Evolutionary conservation across 768 basidiomycete species (phyloP).

Genomic region (Tephrocybe sp.): DNA sequence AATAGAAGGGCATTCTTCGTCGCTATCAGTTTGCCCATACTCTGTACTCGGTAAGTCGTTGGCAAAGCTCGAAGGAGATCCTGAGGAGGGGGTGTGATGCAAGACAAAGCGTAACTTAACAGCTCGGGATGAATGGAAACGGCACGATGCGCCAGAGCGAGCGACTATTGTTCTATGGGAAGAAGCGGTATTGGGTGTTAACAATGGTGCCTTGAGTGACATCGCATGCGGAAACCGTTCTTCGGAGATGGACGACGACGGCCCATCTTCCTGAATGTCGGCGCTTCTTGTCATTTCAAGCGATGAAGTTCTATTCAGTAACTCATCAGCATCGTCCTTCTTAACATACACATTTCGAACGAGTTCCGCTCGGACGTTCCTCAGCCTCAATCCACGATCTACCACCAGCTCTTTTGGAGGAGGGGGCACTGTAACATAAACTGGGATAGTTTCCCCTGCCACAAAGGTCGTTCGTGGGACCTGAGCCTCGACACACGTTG

Average conservation of each 20-base stretch:
- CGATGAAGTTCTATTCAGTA: constrained; percentile 25
- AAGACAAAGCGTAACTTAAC: constrained; percentile 80
- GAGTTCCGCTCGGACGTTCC: constrained; percentile 81
- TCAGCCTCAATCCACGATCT: constrained; percentile 66
- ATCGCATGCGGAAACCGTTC: constrained; percentile 30
- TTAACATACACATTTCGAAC: constrained; percentile 62
- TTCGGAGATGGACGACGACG: constrained; percentile 26
- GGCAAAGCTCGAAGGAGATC: constrained; percentile 46
- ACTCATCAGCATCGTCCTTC: constrained; percentile 36
- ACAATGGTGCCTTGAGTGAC: constrained; percentile 43
- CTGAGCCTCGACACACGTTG: constrained; percentile 67
- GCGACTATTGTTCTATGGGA: constrained; percentile 54
- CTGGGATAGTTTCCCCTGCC: constrained; percentile 70
- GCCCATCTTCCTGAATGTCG: constrained; percentile 23
- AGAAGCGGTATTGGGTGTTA: neutral
- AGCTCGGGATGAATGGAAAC: constrained; percentile 76
- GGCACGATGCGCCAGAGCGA: constrained; percentile 87
- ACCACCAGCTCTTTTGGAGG: constrained; percentile 67
- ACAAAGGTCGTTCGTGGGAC: constrained; percentile 70
- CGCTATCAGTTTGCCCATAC: constrained; percentile 48
- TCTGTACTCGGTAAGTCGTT: constrained; percentile 40
- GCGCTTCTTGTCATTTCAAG: constrained; percentile 15
- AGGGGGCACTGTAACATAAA: constrained; percentile 79
- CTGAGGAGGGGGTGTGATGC: constrained; percentile 54
- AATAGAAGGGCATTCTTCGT: constrained; percentile 69